Base-by-base conservation (phyloP, 1,284 basidiomycete genomes). In the Ceratobasidium sp. region DNA sequence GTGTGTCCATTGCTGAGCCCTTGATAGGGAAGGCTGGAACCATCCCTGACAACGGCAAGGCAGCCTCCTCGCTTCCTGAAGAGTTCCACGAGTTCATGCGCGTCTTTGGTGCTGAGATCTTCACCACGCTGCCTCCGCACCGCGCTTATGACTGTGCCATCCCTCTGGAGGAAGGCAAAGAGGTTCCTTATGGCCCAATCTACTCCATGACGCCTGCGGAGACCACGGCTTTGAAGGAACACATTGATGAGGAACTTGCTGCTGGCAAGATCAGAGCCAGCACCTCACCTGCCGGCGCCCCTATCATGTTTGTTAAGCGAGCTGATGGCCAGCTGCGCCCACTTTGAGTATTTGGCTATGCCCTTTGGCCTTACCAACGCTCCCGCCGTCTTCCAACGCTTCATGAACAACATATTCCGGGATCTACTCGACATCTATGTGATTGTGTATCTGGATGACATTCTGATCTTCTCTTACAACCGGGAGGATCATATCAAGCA, bases 271-370 rank as follows among this genome's bases (percentile, higher is more conserved):
- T 61, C 1, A 6, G 23, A 9, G 12, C 57, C 57, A 13, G 13
- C 23, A 61, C 57, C 13, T 61, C 57, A 1, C 46, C 46, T 48
- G 46, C 46, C 1, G 46, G 46, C 7, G 17, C 17, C 46, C 46
- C 46, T 48, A 7, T 48, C 3, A 48, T 48, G 46, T 48, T 48
- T 48, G 46, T 48, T 2, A 48, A 9, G 46, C 46, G 17, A 2
- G 10, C 46, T 48, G 46, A 12, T 48, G 46, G 46, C 46, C 46
- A 7, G 46, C 7, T 48, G 46, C 46, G 85, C 86, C 15, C 76
- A 83, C 1, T 87, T 83, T 78, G 83, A 87, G 80, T 85, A 80
- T 77, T 71, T 81, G 0, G 85, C 87, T 46, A 85, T 88, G 84
- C 85, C 84, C 12, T 62, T 62, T 9, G 38, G 61, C 0, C 38